Evolutionary conservation across 225 moss, liverwort and hornwort species (phyloP).

Genomic region (Bryum argenteum): DNA sequence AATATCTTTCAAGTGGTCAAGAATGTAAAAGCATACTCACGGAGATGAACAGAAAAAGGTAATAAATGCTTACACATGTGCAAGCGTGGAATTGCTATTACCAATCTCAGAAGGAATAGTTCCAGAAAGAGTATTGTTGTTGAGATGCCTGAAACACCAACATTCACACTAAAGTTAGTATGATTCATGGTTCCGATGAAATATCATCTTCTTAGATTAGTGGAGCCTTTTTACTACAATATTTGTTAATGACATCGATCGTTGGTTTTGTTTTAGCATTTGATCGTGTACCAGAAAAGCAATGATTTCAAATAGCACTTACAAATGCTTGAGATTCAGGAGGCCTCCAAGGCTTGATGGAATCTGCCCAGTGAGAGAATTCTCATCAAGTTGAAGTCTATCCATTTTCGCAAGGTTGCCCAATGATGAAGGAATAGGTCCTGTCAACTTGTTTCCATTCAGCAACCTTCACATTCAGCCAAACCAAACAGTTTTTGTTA

Average conservation of each 20-base stretch:
- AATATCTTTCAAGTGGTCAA: background rate
- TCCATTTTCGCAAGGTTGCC: conserved; percentile 30
- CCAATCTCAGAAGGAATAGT: conserved; percentile 41
- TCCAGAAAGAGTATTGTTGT: conserved; percentile 56
- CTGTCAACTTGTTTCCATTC: conserved; percentile 51
- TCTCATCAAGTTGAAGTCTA: conserved; percentile 55
- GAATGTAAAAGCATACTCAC: background rate
- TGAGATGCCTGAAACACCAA: conserved; percentile 49
- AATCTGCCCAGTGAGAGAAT: conserved; percentile 44
- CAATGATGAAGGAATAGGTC: conserved; percentile 43
- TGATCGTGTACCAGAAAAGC: too few species aligned
- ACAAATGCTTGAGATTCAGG: conserved; percentile 35
- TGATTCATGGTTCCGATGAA: too few species aligned
- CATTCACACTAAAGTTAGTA: background rate
- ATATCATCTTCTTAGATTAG: too few species aligned
- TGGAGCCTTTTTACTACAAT: too few species aligned
- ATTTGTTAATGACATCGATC: too few species aligned
- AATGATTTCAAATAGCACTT: background rate
- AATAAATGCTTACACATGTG: conserved; percentile 47
- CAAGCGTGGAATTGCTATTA: background rate
- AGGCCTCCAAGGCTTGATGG: conserved; percentile 38
- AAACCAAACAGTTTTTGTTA: background rate
- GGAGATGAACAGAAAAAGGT: background rate
- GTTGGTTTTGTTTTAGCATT: too few species aligned
- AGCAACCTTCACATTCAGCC: conserved; percentile 39